phyloP scores from a whole-genome alignment of 495 filamentous ascomycete genomes.

The Penicillium coffeae region DNA sequence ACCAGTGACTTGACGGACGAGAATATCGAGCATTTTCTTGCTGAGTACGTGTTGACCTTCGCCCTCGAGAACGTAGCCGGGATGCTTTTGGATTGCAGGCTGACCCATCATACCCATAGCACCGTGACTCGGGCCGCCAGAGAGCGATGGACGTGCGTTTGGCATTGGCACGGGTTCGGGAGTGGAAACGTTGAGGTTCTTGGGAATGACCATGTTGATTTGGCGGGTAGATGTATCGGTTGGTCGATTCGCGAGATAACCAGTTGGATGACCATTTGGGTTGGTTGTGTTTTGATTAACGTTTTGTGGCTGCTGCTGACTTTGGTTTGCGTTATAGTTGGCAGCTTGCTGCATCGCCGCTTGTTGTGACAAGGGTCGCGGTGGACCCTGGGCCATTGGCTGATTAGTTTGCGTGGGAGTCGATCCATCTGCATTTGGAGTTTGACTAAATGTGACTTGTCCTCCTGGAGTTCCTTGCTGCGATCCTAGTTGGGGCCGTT shows the following conservation, averaged over 20 bases:
- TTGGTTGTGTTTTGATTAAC: constrained; percentile 30
- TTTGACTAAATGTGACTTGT: constrained; percentile 36
- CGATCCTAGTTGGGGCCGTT: constrained; percentile 37
- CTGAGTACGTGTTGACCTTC: constrained; percentile 85
- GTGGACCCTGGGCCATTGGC: constrained; percentile 46
- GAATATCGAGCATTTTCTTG: constrained; percentile 94
- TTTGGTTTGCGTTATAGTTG: constrained; percentile 48
- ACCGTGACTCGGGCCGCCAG: constrained; percentile 66
- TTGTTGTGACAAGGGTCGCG: constrained; percentile 58
- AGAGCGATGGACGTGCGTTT: constrained; percentile 70
- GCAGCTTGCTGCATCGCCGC: constrained; percentile 59
- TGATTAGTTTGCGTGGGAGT: constrained; percentile 43
- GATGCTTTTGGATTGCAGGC: constrained; percentile 76
- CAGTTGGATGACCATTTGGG: constrained; percentile 52
- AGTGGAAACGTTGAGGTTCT: constrained; percentile 64
- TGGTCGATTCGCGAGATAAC: constrained; percentile 47
- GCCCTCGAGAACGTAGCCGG: constrained; percentile 77
- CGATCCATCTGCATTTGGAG: constrained; percentile 30
- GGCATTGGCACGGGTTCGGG: constrained; percentile 70
- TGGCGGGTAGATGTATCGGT: constrained; percentile 44
- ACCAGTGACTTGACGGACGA: constrained; percentile 89
- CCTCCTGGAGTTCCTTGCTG: constrained; percentile 39
- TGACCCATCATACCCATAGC: constrained; percentile 78
- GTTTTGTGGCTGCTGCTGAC: constrained; percentile 31
- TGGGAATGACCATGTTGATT: constrained; percentile 72